These are phyloP conservation scores for Trametes meyenii DNA, from an alignment of 768 basidiomycete species.

Conservation along the genomic window DNA sequence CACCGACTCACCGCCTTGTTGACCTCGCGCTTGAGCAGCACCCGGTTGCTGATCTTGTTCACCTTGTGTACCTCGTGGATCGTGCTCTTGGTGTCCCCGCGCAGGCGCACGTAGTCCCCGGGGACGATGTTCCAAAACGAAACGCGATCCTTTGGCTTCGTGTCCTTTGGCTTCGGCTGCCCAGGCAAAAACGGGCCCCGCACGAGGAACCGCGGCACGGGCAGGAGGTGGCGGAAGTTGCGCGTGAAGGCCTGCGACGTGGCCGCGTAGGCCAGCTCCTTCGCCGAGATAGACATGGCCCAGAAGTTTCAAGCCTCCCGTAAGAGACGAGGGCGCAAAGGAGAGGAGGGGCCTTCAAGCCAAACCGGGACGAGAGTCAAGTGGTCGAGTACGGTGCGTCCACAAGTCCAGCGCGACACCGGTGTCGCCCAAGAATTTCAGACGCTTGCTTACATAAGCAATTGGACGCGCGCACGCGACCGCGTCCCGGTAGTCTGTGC, in stretches of 20 bases:
- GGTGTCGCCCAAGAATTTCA: conserved; percentile 15
- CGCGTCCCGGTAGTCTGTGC: conserved; percentile 1
- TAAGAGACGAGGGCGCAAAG: background rate
- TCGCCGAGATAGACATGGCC: conserved; percentile 16
- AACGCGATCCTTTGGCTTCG: conserved; percentile 67
- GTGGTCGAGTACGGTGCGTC: conserved; percentile 1
- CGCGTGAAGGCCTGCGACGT: conserved; percentile 50
- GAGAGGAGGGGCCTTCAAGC: background rate
- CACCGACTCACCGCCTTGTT: conserved; percentile 33
- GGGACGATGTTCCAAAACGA: conserved; percentile 89
- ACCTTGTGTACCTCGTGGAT: conserved; percentile 74
- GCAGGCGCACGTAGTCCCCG: conserved; percentile 75
- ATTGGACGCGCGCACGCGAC: conserved; percentile 19
- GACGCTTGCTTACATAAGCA: conserved; percentile 13
- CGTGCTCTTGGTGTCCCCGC: conserved; percentile 60
- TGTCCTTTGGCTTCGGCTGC: conserved; percentile 55
- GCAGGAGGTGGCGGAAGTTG: conserved; percentile 65
- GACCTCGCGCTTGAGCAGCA: conserved; percentile 53
- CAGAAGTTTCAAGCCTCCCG: background rate
- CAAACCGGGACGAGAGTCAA: background rate
- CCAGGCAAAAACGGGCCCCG: conserved; percentile 14
- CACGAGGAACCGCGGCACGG: conserved; percentile 58
- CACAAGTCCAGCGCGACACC: conserved; percentile 20
- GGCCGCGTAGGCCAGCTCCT: conserved; percentile 27
- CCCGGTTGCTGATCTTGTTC: conserved; percentile 70